Base-by-base conservation (phyloP, 192 early-diverging fungal species). In the Haplosporangium gracile region DNA sequence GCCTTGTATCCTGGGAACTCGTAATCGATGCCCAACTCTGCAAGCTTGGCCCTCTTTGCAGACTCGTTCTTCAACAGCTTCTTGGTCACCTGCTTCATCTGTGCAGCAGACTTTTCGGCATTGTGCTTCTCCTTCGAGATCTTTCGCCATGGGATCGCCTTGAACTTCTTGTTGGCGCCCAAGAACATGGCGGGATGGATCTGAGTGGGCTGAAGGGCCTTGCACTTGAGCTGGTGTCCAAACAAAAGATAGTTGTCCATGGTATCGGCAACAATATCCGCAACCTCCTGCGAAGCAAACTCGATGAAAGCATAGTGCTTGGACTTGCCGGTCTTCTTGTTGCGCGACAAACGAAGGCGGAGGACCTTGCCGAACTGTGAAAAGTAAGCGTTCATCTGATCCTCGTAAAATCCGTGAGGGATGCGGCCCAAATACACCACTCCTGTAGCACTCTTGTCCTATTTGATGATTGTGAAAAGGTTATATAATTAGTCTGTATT, bases 251-350 rank as follows among this genome's bases (percentile, higher is more conserved):
- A 99, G 92, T 97, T 97, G 90, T 99, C 79, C 98, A 99, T 99
- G 18, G 98, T 99, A 29, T 97, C 95, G 16, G 97, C 97, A 5
- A 97, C 98, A 73, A 99, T 97, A 69, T 92, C 74, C 24, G 98
- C 98, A 18, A 97, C 96, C 60, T 96, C 94, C 43, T 87, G 86
- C 63, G 92, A 89, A 9, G 85, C 90, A 82, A 99, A 99, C 88
- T 99, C 96, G 76, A 99, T 95, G 78, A 97, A 99, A 1, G 95
- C 98, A 83, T 93, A 99, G 87, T 99, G 98, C 89, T 96, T 96
- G 15, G 97, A 97, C 53, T 86, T 84, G 7, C 96, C 97, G n/a
- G 97, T 99, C 90, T 94, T 95, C 77, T 96, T 97, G 90, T 96
- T 99, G 55, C 98, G 92, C 40, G 96, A 95, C 53, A 99, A 83